Evolutionary conservation across 2,329 filamentous ascomycete species (phyloP), one percentile per base, ranked within the genome.

Genomic region (Sporothrix brasiliensis): DNA sequence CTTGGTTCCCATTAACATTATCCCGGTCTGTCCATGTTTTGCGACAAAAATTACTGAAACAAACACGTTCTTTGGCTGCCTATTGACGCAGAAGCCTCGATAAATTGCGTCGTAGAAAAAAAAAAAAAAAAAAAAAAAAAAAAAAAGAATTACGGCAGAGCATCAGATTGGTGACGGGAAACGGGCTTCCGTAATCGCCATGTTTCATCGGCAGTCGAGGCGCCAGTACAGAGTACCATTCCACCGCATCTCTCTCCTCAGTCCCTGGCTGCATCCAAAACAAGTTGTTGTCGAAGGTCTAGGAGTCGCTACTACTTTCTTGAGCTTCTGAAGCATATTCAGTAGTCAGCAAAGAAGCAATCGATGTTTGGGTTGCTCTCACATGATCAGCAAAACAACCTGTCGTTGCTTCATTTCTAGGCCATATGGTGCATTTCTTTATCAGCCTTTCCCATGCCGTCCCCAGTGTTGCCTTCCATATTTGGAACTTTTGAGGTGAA

Each of bases 201-300:
- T 56, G 66, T 68, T 68, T 68, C 66, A 68, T 68, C 66, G 52
- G 52, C 66, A 68, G 39, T 24, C 34, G 24, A 47, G 52, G 21
- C 13, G 34, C 34, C 34, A 34, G 39, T 49, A 6, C 11, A 14
- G 11, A 13, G 41, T 44, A 16, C 3, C 41, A 7, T 68, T 39
- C 21, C 30, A 34, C 52, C 14, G 47, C 44, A 6, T 47, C 66
- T 21, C 21, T 47, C 47, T 63, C 58, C 39, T 61, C 58, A 47
- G 11, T 30, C 39, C 58, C 24, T 21, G 58, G 58, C 58, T 19
- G 39, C 34, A 24, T 47, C 34, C 39, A 34, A 34, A 44, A 10
- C 19, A 24, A 3, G n/a, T 21, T 16, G 19, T 27, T 39, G 19
- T 24, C 56, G 27, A 39, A 5, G 21, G 10, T 27, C 19, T 16